Conservation (phyloP, 2,329 filamentous ascomycete species). For the Xylariales sp. region DNA sequence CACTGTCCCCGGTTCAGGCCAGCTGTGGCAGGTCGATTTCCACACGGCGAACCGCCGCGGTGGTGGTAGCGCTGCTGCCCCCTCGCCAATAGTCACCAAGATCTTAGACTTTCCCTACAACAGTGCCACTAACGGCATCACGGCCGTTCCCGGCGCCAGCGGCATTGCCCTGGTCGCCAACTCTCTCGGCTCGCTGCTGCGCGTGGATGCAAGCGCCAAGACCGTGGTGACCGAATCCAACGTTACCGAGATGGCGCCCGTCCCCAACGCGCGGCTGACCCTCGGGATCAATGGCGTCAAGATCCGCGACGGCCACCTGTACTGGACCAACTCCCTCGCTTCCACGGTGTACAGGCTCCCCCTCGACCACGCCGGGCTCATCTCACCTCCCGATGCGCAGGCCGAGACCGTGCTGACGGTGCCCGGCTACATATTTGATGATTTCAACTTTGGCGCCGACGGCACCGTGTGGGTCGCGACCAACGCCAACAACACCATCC, state of each 20-base stretch:
- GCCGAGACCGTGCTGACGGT: constrained; percentile 13
- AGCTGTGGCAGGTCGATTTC: constrained; percentile 10
- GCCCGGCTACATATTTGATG: constrained; percentile 17
- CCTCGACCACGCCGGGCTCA: constrained; percentile 4
- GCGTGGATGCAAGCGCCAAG: constrained; percentile 14
- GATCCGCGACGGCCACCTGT: constrained; percentile 13
- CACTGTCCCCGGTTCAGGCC: constrained; percentile 8
- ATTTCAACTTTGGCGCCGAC: constrained; percentile 15
- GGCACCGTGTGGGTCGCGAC: constrained; percentile 16
- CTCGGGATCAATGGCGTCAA: constrained; percentile 20
- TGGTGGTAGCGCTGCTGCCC: neutral
- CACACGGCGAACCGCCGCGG: neutral
- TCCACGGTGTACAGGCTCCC: constrained; percentile 9
- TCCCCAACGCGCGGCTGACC: constrained; percentile 5
- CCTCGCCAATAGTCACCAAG: constrained; percentile 6
- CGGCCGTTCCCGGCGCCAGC: constrained; percentile 9
- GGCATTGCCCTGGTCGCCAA: constrained; percentile 13
- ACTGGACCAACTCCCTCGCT: constrained; percentile 16
- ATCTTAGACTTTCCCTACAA: constrained; percentile 12
- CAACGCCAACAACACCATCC: constrained; percentile 13
- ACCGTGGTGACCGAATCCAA: constrained; percentile 13
- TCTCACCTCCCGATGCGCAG: neutral
- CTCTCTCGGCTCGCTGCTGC: constrained; percentile 15
- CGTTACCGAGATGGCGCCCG: constrained; percentile 14
- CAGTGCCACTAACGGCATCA: constrained; percentile 14